Evolutionary conservation across 768 basidiomycete genomes (phyloP).

Genomic region (Mycena vitilis): DNA sequence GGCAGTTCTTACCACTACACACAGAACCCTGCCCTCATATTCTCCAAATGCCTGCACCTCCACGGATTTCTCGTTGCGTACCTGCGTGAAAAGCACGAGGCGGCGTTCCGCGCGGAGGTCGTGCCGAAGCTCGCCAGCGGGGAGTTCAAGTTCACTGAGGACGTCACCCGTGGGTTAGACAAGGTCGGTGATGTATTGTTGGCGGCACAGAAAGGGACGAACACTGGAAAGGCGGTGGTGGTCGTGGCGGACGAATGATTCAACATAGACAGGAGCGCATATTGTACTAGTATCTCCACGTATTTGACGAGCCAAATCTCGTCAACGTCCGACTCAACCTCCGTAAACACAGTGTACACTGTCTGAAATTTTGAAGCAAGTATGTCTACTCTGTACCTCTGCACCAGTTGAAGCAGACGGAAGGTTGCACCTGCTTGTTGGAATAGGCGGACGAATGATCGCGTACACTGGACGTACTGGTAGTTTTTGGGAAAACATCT

Average conservation of each 20-base stretch:
- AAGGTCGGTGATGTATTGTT: slow-evolving; percentile 47
- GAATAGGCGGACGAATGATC: too few relatives aligned
- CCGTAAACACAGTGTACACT: too few relatives aligned
- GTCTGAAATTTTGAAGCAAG: too few relatives aligned
- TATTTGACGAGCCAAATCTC: too few relatives aligned
- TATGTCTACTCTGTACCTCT: too few relatives aligned
- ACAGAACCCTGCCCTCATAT: slow-evolving; percentile 13
- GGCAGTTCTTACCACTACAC: not conserved
- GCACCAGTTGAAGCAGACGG: too few relatives aligned
- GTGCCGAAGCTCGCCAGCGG: slow-evolving; percentile 56
- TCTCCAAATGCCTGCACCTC: slow-evolving; percentile 4
- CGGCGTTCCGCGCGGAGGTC: slow-evolving; percentile 53
- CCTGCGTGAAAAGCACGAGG: slow-evolving; percentile 15
- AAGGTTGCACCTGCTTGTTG: too few relatives aligned
- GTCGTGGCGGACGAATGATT: slow-evolving; percentile 29
- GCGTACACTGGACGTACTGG: too few relatives aligned
- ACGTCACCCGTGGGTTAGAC: slow-evolving; percentile 58
- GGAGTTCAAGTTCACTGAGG: slow-evolving; percentile 60
- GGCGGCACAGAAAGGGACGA: slow-evolving; percentile 43
- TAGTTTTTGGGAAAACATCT: too few relatives aligned
- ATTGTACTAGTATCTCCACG: too few relatives aligned
- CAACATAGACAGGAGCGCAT: not conserved
- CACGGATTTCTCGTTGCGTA: slow-evolving; percentile 5
- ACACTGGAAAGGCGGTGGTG: slow-evolving; percentile 42
- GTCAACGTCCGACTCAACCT: too few relatives aligned